Evolutionary conservation across 164 flowering plant species (phyloP), one percentile per base, ranked within the genome.

Genomic region (Stephania yunnanensis): DNA sequence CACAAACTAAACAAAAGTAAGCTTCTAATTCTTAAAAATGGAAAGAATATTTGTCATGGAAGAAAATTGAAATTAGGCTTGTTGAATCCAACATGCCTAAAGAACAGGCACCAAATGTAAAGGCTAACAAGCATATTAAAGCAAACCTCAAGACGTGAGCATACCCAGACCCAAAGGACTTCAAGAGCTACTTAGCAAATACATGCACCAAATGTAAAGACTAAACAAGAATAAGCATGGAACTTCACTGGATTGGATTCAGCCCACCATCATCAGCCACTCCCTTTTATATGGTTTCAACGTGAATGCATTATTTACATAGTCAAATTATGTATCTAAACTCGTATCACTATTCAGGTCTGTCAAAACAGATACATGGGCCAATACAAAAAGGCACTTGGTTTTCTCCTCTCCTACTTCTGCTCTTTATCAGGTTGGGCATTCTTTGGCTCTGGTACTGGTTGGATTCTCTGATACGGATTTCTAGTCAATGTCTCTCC

Each of bases 401-500:
- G 68, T 42, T 50, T 0, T 25, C n/a, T 36, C 7, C 20, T 58
- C 55, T 53, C 53, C 50, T 55, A 7, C 65, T 78, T 71, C 68
- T 61, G 68, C 69, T 72, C 78, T 72, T 81, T 78, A 10, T 71
- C 66, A 73, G 78, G 77, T 48, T 73, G 80, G 6, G 70, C 30
- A 46, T 70, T 67, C 73, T 48, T 82, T 74, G 71, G 82, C 77
- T 86, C 81, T n/a, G 93, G 87, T 3, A 91, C 68, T 1, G 94
- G 93, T 75, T 94, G 98, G 79, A 94, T 92, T 82, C 98, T 88
- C 67, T 82, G 89, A 71, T 94, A 94, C 2, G 97, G 97, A 0
- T 90, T 90, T 81, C 98, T 82, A 6, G 95, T 94, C 81, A 94
- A 80, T 46, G 97, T 92, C 82, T 94, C 94, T 77, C 98, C 97